Evolutionary conservation across 768 basidiomycete species (phyloP).

Genomic region (Rhodotorula paludigena): DNA sequence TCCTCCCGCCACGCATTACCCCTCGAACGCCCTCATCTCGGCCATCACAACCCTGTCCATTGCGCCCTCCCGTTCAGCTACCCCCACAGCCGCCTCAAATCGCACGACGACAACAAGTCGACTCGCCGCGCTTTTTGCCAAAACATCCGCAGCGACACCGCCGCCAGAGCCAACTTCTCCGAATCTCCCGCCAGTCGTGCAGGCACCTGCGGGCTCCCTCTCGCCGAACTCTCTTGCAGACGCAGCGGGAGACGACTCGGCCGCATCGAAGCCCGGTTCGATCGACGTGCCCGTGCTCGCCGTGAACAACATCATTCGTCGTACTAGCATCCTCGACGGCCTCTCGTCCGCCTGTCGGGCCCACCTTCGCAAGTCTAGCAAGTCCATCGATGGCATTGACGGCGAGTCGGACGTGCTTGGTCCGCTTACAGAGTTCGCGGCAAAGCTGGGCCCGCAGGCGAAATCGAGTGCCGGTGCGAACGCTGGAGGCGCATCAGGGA

Average conservation of each 20-base stretch:
- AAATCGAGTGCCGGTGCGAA: too few species aligned
- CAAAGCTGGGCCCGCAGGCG: not conserved
- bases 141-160: not conserved
- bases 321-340: slow-evolving; percentile 1
- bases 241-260: too few species aligned
- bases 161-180: not conserved
- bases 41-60: slow-evolving; percentile 15
- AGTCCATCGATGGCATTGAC: not conserved
- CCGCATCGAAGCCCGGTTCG: not conserved
- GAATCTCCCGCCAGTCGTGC: slow-evolving; percentile 19
- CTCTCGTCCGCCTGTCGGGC: slow-evolving; percentile 1
- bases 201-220: slow-evolving; percentile 8
- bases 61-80: slow-evolving; percentile 47
- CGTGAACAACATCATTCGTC: slow-evolving; percentile 33
- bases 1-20: slow-evolving; percentile 4
- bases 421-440: not conserved
- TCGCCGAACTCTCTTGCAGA: not conserved
- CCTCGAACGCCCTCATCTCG: slow-evolving; percentile 15
- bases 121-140: slow-evolving; percentile 48
- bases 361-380: not conserved
- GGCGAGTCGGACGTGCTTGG: slow-evolving; percentile 2
- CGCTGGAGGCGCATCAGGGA: too few species aligned
- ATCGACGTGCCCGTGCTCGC: slow-evolving; percentile 27
- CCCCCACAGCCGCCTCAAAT: slow-evolving; percentile 42
- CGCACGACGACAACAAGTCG: slow-evolving; percentile 43